Evolutionary conservation across 257 asterid species (phyloP), one percentile per base, ranked within the genome.

Genomic region (Gentiana straminea): DNA sequence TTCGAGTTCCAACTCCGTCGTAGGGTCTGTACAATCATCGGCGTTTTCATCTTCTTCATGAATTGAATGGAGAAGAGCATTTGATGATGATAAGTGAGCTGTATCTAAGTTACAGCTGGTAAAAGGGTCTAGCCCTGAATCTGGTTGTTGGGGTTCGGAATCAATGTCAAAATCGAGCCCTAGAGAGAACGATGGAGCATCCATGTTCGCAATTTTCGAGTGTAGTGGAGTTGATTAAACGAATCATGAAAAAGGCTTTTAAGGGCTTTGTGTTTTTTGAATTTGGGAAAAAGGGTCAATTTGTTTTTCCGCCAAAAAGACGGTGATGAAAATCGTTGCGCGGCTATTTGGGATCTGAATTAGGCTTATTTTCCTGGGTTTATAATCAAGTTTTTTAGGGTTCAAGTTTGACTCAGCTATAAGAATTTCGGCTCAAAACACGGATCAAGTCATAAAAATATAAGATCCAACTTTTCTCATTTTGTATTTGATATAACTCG

Each of bases 181-280:
- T 55, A 87, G 71, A n/a, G 94, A 87, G 76, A 84, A 84, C 0
- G 94, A 87, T 0, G 96, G 97, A 60, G 86, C 77, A 53, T 82
- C 90, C 13, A 49, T 71, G 71, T 79, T 79, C 49, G 77, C 77
- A 94, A 88, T 86, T 43, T 56, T 52, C 33, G 35, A 33, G 46
- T 24, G 24, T 41, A 37, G 2, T 11, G n/a, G n/a, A 49, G 13
- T 48, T 1, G 59, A n/a, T 8, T 15, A 44, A 49, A 2, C 24
- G 7, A 41, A 41, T 41, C 46, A 41, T 41, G 9, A 41, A 41
- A 41, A 24, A 24, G 24, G 24, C 24, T 24, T 24, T 24, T 24
- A 24, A 24, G 24, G 24, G 24, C 24, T 24, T 10, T 41, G 46
- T 10, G 3, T 5, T 10, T 41, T 39, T 39, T 39, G 44, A 39